phyloP scores from a whole-genome alignment of 2,329 filamentous ascomycete genomes.

The Madurella fahalii region DNA sequence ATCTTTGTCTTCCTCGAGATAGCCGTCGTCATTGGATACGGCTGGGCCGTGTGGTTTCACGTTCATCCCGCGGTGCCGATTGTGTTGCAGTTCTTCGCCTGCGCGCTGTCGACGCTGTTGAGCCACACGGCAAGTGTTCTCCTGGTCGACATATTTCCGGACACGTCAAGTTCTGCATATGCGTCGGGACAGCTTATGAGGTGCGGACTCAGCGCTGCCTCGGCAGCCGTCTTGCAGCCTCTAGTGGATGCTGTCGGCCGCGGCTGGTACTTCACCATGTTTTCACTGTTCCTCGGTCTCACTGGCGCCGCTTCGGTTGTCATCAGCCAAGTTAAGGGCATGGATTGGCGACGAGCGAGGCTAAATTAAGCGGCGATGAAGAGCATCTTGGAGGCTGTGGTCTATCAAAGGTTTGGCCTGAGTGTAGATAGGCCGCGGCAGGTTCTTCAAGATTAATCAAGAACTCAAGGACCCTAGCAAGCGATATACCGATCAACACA shows the following conservation, averaged over 20 bases:
- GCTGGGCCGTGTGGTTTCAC: conserved; percentile 49
- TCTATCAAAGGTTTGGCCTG: too few relatives aligned
- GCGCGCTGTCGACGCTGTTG: conserved; percentile 51
- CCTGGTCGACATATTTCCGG: conserved; percentile 56
- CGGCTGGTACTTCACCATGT: conserved; percentile 55
- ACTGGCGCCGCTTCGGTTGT: conserved; percentile 41
- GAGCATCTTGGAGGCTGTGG: too few relatives aligned
- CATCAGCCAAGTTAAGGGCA: conserved; percentile 45
- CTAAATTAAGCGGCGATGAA: too few relatives aligned
- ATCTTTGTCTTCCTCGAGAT: conserved; percentile 50
- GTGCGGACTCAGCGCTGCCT: conserved; percentile 53
- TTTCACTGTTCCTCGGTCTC: conserved; percentile 44
- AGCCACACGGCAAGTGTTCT: conserved; percentile 57
- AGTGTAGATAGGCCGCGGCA: too few relatives aligned
- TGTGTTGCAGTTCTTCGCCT: conserved; percentile 50
- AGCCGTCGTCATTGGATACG: conserved; percentile 47
- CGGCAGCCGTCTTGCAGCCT: conserved; percentile 51
- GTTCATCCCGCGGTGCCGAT: conserved; percentile 48
- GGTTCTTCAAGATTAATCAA: too few relatives aligned
- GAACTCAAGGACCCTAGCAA: too few relatives aligned
- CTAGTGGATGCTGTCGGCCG: conserved; percentile 51
- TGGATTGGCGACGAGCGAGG: conserved; percentile 41
- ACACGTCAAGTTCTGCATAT: conserved; percentile 52
- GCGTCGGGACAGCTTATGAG: conserved; percentile 57
- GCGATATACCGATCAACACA: too few relatives aligned